Percentiles rank a stretch among this genome's conserved stretches.
These are phyloP conservation scores for Juncus effusus DNA, from an alignment of 176 grass and related monocot species.

Conservation along the genomic window DNA sequence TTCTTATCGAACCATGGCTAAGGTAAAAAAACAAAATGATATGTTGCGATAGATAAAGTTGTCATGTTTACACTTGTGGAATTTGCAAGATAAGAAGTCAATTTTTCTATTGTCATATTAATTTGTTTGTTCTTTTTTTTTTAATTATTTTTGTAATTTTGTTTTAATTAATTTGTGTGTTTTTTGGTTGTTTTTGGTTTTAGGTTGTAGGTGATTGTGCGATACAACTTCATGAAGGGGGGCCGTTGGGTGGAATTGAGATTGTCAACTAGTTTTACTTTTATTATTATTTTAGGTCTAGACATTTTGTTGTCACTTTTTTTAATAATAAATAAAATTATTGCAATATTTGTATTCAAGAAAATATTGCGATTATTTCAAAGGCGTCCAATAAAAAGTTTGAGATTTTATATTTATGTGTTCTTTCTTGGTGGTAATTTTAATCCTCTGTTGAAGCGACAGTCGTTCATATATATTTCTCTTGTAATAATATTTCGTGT, in stretches of 20 bases:
- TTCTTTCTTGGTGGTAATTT: too few relatives aligned
- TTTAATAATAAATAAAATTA: background rate
- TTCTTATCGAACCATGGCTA: constrained; percentile 84
- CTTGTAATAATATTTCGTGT: too few relatives aligned
- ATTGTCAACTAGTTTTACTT: constrained; percentile 53
- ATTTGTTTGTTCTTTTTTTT: background rate
- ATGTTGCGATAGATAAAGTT: too few relatives aligned
- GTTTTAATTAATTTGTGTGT: background rate
- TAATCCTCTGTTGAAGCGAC: too few relatives aligned
- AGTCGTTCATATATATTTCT: too few relatives aligned
- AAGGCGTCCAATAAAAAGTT: too few relatives aligned
- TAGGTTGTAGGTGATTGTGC: constrained; percentile 77
- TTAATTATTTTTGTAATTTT: background rate
- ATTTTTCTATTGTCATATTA: constrained; percentile 12
- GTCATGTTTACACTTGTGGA: constrained; percentile 1
- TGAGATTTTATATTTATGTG: too few relatives aligned
- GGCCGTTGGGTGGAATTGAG: constrained; percentile 57
- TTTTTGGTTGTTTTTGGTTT: background rate
- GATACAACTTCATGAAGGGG: constrained; percentile 63
- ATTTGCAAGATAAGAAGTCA: background rate
- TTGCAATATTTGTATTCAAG: too few relatives aligned
- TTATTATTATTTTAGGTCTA: background rate
- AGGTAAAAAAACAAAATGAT: constrained; percentile 33
- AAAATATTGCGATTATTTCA: too few relatives aligned
- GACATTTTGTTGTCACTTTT: constrained; percentile 1